Conservation (phyloP, 345 rosid genomes). For the Mangifera indica region DNA sequence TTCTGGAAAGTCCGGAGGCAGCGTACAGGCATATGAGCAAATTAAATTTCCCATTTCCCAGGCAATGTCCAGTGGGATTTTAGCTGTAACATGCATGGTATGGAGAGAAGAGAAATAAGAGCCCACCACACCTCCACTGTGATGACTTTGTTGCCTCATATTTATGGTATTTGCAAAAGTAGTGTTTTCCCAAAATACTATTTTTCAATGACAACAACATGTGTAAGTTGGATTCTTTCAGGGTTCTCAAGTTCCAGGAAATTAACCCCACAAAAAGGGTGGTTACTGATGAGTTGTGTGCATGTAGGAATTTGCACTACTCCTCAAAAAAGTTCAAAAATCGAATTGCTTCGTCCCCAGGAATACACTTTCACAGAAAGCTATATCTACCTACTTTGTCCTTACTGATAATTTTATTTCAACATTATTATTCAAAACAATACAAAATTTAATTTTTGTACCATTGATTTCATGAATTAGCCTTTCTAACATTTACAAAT, state of each 20-base stretch:
- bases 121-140: constrained; percentile 29
- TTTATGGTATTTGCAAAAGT: background rate
- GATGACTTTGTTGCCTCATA: background rate
- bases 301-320: constrained; percentile 26
- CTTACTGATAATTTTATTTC: background rate
- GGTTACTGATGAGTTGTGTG: constrained; percentile 30
- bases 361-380: constrained; percentile 1
- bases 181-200: constrained; percentile 7
- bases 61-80: constrained; percentile 32
- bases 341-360: background rate
- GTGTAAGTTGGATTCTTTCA: constrained; percentile 25
- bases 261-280: constrained; percentile 20
- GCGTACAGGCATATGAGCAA: constrained; percentile 7
- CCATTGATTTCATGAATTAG: background rate
- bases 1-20: background rate
- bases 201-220: constrained; percentile 35
- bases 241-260: constrained; percentile 18
- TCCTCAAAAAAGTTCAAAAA: background rate
- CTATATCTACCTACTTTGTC: constrained; percentile 12
- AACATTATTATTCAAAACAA: background rate
- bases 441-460: background rate
- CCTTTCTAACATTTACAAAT: background rate
- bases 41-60: background rate
- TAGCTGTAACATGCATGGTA: constrained; percentile 27
- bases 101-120: constrained; percentile 9